These are phyloP conservation scores for Cryptomeria japonica DNA, from an alignment of 75 land plant genomes.

Conservation along the genomic window DNA sequence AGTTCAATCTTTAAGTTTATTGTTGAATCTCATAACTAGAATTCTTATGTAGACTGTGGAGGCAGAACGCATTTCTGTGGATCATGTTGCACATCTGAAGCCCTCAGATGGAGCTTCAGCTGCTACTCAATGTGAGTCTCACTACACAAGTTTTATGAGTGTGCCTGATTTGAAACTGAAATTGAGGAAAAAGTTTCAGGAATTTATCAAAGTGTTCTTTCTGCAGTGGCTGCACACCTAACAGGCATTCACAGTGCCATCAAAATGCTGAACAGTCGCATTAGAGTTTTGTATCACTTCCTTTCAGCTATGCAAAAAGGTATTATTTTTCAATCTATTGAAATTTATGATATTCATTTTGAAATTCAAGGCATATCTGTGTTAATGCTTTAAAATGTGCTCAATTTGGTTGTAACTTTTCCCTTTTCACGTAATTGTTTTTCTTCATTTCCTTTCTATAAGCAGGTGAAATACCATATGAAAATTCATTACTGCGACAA, in stretches of 20 bases:
- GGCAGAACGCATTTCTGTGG: slow-evolving; percentile 95
- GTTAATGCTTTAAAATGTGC: background rate
- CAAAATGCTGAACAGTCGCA: slow-evolving; percentile 95
- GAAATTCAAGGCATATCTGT: background rate
- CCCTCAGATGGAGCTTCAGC: slow-evolving; percentile 98
- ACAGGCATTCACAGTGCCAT: slow-evolving; percentile 98
- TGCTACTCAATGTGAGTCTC: slow-evolving; percentile 83
- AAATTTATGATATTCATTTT: slow-evolving; percentile 1
- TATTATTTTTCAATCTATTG: slow-evolving; percentile 7
- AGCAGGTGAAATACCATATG: slow-evolving; percentile 80
- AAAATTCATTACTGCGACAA: slow-evolving; percentile 91
- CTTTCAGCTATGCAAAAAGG: slow-evolving; percentile 94
- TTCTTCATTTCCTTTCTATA: background rate
- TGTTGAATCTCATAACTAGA: background rate
- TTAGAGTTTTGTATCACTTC: slow-evolving; percentile 84
- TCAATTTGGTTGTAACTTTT: background rate
- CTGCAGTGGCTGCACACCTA: slow-evolving; percentile 98
- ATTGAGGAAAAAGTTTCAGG: background rate
- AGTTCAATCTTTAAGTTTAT: background rate
- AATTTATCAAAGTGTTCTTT: background rate
- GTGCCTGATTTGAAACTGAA: background rate
- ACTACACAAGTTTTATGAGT: slow-evolving; percentile 1
- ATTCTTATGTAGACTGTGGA: slow-evolving; percentile 73
- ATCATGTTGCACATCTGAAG: slow-evolving; percentile 98
- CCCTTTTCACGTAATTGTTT: background rate